Base-by-base conservation (phyloP, 108 stramenopile species). In the Ochromonas danica region DNA sequence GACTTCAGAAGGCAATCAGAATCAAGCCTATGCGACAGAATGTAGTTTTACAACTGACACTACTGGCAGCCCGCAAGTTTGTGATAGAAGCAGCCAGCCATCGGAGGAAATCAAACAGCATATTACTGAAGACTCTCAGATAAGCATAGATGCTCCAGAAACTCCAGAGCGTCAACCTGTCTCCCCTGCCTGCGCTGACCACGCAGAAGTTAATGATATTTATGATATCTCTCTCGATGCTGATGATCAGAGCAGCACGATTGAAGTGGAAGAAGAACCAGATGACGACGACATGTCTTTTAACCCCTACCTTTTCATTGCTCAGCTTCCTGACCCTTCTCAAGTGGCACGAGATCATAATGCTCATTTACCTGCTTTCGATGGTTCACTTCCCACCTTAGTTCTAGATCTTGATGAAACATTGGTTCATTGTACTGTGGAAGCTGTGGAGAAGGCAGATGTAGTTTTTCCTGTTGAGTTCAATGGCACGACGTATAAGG, bases 331-430 rank as follows among this genome's bases (percentile, higher is more conserved):
- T 0, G 83, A 88, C 60, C 94, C 94, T 80, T 74, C 70, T 1
- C 39, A 40, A 30, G 86, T 87, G 39, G 6, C 22, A 70, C 27
- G 70, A n/a, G n/a, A 38, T 70, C 79, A 0, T 70, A 79, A 42
- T 33, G 27, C 14, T 17, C 1, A 40, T 1, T 61, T 39, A 40
- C 60, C n/a, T 0, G 27, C 0, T 42, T 87, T 80, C 63, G 90
- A 88, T 88, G 90, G 91, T 78, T 89, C 91, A 25, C 90, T 83
- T 78, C 90, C 0, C 86, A 95, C 86, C 88, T 94, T 99, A 2
- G 94, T 99, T 33, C 87, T 99, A 31, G 98, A 99, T 80, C 92
- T 97, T 90, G 98, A 99, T 81, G 98, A 99, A 85, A 98, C 97
- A 57, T 85, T 99, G 60, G 94, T 99, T 71, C 98, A 99, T 84